Evolutionary conservation across 805 yeast genomes (phyloP).

Genomic region (Huiozyma naganishii): DNA sequence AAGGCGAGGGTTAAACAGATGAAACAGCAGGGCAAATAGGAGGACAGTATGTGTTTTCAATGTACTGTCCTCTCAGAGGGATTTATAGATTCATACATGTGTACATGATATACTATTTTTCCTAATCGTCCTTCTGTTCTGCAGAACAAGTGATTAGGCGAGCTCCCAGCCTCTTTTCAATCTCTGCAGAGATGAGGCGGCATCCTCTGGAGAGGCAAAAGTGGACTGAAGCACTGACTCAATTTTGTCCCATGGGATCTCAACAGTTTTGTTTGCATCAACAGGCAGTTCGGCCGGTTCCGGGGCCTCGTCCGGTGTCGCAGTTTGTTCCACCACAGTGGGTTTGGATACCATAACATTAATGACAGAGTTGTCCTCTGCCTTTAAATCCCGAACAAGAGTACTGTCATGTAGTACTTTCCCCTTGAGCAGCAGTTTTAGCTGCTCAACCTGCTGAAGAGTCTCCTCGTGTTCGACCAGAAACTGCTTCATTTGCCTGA

Average conservation of each 20-base stretch:
- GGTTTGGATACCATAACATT: slow-evolving; percentile 35
- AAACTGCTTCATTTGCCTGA: slow-evolving; percentile 26
- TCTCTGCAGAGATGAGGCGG: slow-evolving; percentile 22
- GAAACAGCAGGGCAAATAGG: slow-evolving; percentile 1
- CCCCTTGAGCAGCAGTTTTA: slow-evolving; percentile 49
- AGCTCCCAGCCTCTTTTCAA: slow-evolving; percentile 33
- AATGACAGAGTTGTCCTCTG: slow-evolving; percentile 27
- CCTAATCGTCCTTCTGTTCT: too few species aligned
- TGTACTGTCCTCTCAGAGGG: too few species aligned
- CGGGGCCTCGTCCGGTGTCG: slow-evolving; percentile 3
- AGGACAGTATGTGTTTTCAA: background rate
- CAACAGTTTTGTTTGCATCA: background rate
- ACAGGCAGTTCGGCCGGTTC: background rate
- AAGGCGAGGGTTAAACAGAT: slow-evolving; percentile 40
- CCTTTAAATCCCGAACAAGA: slow-evolving; percentile 24
- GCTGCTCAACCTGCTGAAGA: slow-evolving; percentile 28
- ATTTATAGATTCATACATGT: too few species aligned
- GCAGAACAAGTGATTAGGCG: slow-evolving; percentile 3
- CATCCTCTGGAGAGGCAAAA: slow-evolving; percentile 22
- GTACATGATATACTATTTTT: too few species aligned
- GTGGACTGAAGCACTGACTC: slow-evolving; percentile 27
- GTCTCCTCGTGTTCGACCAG: slow-evolving; percentile 12
- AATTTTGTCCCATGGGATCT: slow-evolving; percentile 39
- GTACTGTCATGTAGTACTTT: slow-evolving; percentile 49
- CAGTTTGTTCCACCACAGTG: background rate